A percentile compares a stretch with the other conserved stretches of the same genome.
These are phyloP conservation scores for Pyrus communis DNA, from an alignment of 306 rosid genomes.

Conservation along the genomic window DNA sequence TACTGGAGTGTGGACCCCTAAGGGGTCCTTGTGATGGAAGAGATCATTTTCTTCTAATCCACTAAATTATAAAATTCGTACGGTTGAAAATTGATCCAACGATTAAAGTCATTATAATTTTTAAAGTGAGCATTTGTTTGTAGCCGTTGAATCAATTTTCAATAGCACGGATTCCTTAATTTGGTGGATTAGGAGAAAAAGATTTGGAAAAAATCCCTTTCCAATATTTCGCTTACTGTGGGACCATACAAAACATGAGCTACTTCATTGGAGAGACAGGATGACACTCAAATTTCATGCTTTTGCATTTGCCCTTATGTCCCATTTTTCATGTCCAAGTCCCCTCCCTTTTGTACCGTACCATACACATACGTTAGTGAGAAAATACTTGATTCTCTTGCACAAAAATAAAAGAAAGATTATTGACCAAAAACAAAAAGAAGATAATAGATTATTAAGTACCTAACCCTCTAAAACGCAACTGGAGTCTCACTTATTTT, in stretches of 20 bases:
- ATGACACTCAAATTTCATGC: conserved; percentile 12
- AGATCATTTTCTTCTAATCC: not conserved
- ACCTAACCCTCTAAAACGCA: too few species aligned
- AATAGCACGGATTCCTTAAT: too few species aligned
- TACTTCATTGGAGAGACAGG: conserved; percentile 13
- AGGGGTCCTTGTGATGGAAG: not conserved
- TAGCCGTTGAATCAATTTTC: too few species aligned
- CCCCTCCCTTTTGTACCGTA: conserved; percentile 14
- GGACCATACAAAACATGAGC: conserved; percentile 14
- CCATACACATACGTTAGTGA: not conserved
- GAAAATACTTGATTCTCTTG: not conserved
- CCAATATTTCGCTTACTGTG: not conserved
- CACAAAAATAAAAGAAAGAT: not conserved
- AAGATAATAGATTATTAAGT: too few species aligned
- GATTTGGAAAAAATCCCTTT: too few species aligned
- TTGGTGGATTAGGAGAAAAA: too few species aligned
- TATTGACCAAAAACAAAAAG: too few species aligned
- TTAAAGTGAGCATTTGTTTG: too few species aligned
- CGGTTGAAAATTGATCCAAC: too few species aligned
- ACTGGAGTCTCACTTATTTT: too few species aligned
- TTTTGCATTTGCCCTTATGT: conserved; percentile 24
- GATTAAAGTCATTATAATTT: too few species aligned
- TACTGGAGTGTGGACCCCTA: not conserved
- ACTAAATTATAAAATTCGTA: too few species aligned
- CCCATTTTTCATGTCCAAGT: conserved; percentile 14